A percentile compares a stretch with the other conserved stretches of the same genome.
phyloP scores from a whole-genome alignment of 768 basidiomycete species.

The Boletales sp. region DNA sequence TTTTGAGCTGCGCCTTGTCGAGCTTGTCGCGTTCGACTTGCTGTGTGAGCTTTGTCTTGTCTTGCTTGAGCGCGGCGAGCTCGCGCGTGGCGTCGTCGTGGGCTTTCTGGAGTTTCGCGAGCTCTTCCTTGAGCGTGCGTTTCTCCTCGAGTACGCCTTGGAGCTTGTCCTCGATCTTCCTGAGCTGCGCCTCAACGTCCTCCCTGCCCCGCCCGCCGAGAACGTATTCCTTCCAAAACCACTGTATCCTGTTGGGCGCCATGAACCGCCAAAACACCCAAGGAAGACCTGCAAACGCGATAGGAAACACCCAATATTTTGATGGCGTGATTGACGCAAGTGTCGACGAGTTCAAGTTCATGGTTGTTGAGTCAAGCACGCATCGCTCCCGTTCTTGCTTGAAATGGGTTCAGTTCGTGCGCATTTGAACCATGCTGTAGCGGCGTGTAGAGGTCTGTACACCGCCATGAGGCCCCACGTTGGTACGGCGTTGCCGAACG shows the following conservation, averaged over 20 bases:
- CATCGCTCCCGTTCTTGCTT: no score
- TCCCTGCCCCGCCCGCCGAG: constrained; percentile 14
- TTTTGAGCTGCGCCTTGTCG: constrained; percentile 11
- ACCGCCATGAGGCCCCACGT: no score
- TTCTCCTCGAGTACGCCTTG: constrained; percentile 12
- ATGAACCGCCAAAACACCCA: constrained; percentile 19
- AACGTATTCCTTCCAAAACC: neutral
- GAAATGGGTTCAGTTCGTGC: no score
- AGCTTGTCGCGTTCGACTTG: neutral
- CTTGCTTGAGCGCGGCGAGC: no score
- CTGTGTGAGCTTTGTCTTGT: no score
- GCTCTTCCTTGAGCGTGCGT: constrained; percentile 16
- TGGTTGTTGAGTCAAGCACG: constrained; percentile 4
- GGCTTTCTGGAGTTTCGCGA: constrained; percentile 6
- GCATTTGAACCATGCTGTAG: constrained; percentile 29
- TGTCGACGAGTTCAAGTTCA: constrained; percentile 25
- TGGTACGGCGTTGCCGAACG: no score
- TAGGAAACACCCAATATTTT: constrained; percentile 24
- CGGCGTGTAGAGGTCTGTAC: constrained; percentile 12
- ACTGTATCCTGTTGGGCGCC: neutral
- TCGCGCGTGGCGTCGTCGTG: neutral
- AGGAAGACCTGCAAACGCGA: constrained; percentile 27
- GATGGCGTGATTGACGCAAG: constrained; percentile 25
- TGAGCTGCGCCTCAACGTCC: constrained; percentile 17
- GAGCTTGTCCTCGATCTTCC: constrained; percentile 15